These are phyloP conservation scores for Ettlia oleoabundans DNA, from an alignment of 139 green algal species.

Conservation along the genomic window DNA sequence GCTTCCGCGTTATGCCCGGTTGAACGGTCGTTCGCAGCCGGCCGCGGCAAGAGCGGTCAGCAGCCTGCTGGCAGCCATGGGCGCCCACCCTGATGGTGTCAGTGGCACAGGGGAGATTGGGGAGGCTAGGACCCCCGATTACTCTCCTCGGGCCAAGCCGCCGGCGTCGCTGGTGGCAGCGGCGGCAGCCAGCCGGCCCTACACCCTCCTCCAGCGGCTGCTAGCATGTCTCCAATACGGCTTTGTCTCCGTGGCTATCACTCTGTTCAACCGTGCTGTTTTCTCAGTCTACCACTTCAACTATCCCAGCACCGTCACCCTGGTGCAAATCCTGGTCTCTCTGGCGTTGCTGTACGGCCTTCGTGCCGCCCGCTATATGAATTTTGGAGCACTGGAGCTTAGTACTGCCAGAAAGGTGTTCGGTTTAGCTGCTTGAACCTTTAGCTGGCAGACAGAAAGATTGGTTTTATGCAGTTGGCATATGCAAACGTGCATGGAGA, in stretches of 20 bases:
- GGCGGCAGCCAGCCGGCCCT: background rate
- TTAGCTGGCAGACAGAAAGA: background rate
- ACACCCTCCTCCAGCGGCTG: conserved; percentile 17
- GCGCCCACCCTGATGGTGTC: too few species aligned
- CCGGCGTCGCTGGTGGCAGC: too few species aligned
- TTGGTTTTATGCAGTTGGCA: too few species aligned
- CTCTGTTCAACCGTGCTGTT: conserved; percentile 68
- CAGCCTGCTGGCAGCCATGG: too few species aligned
- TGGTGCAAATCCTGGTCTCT: conserved; percentile 52
- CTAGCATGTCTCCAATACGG: conserved; percentile 57
- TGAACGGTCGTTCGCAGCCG: too few species aligned
- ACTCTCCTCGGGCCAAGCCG: background rate
- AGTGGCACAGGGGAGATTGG: background rate
- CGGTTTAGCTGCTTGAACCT: background rate
- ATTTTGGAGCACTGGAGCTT: conserved; percentile 29
- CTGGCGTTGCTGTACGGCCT: conserved; percentile 51
- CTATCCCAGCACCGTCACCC: conserved; percentile 58
- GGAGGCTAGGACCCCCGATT: background rate
- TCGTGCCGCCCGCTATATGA: conserved; percentile 11
- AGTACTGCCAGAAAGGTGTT: background rate
- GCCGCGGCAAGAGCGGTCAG: too few species aligned
- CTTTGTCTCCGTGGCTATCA: conserved; percentile 54
- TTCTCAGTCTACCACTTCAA: conserved; percentile 64
- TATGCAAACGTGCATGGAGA: too few species aligned
- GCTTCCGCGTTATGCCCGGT: too few species aligned